A percentile compares a stretch with the other conserved stretches of the same genome.
Evolutionary conservation across 1,139 yeast genomes (phyloP).

Genomic region (Taphrina pruni): DNA sequence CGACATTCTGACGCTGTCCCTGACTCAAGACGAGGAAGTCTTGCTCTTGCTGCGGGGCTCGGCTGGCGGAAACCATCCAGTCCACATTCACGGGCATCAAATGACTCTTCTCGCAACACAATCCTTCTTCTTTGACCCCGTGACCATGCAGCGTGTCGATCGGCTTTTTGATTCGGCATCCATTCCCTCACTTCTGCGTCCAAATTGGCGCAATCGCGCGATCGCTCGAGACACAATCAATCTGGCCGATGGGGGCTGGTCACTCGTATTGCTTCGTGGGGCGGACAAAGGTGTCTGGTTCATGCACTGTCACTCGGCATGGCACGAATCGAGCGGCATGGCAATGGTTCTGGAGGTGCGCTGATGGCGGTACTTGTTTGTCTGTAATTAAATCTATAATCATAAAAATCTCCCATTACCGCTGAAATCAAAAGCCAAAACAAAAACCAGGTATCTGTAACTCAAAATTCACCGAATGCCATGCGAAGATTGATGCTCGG

Average conservation of each 20-base stretch:
- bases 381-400: too few species aligned
- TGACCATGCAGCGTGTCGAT: conserved; percentile 52
- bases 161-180: conserved; percentile 52
- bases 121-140: conserved; percentile 66
- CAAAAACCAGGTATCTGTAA: too few species aligned
- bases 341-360: conserved; percentile 54
- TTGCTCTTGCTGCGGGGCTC: conserved; percentile 68
- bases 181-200: conserved; percentile 55
- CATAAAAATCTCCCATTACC: background rate
- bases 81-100: conserved; percentile 65
- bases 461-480: conserved; percentile 26
- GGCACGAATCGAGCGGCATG: conserved; percentile 82
- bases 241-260: conserved; percentile 67
- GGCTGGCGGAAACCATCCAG: conserved; percentile 74
- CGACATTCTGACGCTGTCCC: conserved; percentile 45
- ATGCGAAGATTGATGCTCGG: conserved; percentile 22
- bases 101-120: conserved; percentile 60
- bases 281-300: conserved; percentile 85
- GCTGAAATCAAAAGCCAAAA: too few species aligned
- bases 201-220: conserved; percentile 55
- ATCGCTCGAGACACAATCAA: conserved; percentile 70
- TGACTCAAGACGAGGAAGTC: conserved; percentile 59
- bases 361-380: background rate
- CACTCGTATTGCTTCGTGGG: conserved; percentile 67
- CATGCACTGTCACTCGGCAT: conserved; percentile 82